Evolutionary conservation across 495 filamentous ascomycete genomes (phyloP), one percentile per base, ranked within the genome.

Genomic region (Penicillium samsonianum): DNA sequence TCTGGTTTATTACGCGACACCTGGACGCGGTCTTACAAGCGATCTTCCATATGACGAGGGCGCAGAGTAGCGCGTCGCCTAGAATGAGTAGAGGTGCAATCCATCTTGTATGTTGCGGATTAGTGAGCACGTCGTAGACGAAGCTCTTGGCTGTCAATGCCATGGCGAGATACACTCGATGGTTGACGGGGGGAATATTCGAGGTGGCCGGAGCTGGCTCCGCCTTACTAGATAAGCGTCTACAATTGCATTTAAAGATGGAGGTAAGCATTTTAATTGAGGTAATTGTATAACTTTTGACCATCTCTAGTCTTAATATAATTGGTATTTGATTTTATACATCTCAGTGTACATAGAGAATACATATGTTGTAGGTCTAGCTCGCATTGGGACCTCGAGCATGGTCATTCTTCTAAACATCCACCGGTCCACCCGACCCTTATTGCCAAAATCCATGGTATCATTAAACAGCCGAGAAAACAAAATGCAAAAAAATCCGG

Each of bases 41-140:
- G 51, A 97, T 82, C 66, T 87, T 94, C 81, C 82, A 84, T 56
- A 98, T 91, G 55, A 98, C 82, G 28, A 90, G 69, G 20, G 72
- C 80, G 67, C 86, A 91, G 17, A 98, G 82, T 26, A 82, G 64
- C 5, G 87, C 86, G 65, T 98, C 94, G 40, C 78, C 76, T n/a
- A 87, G 61, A 50, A 96, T 74, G 3, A 97, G 78, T 0, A 87
- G 69, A 4, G 89, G 86, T 5, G 82, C 77, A 46, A 88, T 73
- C 85, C 85, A 88, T 85, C 62, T 68, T 35, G 82, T 79, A 58
- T 88, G 82, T 47, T 73, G 74, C 19, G 81, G 78, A 57, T 86
- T 79, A 30, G 54, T 70, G 5, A 78, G 68, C 35, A 83, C 58
- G 54, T 74, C 67, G 53, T 62, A 57, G 49, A 59, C 49, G 19